Evolutionary conservation across 139 green algal genomes (phyloP).

Genomic region (Tetradesmus lagerheimii): DNA sequence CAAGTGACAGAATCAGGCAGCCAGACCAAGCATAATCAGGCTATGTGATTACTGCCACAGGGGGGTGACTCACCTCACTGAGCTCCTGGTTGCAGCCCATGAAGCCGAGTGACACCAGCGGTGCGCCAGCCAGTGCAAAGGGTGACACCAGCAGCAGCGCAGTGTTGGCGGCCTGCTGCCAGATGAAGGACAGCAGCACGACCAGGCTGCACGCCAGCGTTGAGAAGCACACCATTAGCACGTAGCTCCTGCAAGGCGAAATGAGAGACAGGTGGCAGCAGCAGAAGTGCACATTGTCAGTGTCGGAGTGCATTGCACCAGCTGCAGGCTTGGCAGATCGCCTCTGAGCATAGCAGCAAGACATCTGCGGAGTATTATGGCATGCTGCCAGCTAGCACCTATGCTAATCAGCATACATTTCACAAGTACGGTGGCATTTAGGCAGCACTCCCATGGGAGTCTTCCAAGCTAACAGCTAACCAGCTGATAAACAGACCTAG

Average conservation of each 20-base stretch:
- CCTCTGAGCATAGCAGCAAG: too few species aligned
- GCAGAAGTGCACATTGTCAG: background rate
- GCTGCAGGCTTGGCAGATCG: too few species aligned
- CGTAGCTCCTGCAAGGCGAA: background rate
- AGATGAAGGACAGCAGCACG: slow-evolving; percentile 45
- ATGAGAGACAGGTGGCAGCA: background rate
- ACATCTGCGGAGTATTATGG: too few species aligned
- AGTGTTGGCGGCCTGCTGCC: slow-evolving; percentile 32
- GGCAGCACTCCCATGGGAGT: too few species aligned
- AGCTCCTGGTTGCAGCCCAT: slow-evolving; percentile 48
- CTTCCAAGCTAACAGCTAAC: background rate
- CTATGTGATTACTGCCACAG: background rate
- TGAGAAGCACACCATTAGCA: slow-evolving; percentile 29
- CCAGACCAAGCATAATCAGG: background rate
- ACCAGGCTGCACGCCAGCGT: slow-evolving; percentile 19
- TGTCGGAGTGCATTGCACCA: too few species aligned
- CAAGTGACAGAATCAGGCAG: background rate
- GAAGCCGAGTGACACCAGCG: slow-evolving; percentile 45
- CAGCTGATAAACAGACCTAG: background rate
- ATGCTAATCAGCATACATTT: too few species aligned
- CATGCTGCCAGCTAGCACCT: background rate
- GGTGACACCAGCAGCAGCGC: slow-evolving; percentile 44
- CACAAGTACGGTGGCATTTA: too few species aligned
- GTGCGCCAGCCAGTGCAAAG: slow-evolving; percentile 24
- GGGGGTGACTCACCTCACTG: slow-evolving; percentile 23